Evolutionary conservation across 768 basidiomycete genomes (phyloP).

Genomic region (Agaricus bisporus): DNA sequence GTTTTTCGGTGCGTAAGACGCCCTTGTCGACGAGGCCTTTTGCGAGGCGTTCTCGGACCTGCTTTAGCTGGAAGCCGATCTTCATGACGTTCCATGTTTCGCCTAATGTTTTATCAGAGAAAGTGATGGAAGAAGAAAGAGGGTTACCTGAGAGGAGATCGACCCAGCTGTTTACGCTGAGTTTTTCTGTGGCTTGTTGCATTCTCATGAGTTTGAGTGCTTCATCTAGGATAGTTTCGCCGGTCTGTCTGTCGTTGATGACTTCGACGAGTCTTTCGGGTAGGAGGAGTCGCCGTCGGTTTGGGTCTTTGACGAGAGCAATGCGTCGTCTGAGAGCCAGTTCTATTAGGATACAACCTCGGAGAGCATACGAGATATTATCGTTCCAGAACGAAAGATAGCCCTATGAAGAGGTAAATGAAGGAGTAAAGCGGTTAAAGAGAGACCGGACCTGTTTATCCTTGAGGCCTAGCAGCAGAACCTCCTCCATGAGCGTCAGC

Average conservation of each 20-base stretch:
- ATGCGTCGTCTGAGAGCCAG: constrained; percentile 93
- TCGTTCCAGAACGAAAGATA: constrained; percentile 99
- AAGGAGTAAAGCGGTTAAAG: neutral
- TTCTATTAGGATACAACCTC: constrained; percentile 98
- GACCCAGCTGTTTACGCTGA: constrained; percentile 88
- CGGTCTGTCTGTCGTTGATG: constrained; percentile 86
- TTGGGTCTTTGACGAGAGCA: constrained; percentile 81
- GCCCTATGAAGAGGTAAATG: constrained; percentile 33
- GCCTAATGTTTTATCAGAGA: constrained; percentile 38
- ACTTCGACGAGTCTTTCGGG: constrained; percentile 87
- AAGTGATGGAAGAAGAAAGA: neutral
- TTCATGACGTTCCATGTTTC: constrained; percentile 99
- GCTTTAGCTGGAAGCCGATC: constrained; percentile 97
- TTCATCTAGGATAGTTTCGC: constrained; percentile 95
- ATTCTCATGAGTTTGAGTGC: constrained; percentile 93
- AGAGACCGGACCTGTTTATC: constrained; percentile 79
- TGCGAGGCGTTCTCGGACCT: constrained; percentile 94
- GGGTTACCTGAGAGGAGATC: constrained; percentile 87
- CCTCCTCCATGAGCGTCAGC: constrained; percentile 96
- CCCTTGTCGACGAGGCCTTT: constrained; percentile 99
- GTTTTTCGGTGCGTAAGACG: constrained; percentile 96
- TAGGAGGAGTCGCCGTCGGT: constrained; percentile 65
- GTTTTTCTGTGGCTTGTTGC: constrained; percentile 65
- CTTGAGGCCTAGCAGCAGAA: constrained; percentile 88
- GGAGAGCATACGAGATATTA: constrained; percentile 96